Evolutionary conservation across 176 grass and related monocot species (phyloP), one percentile per base, ranked within the genome.

Genomic region (Lolium multiflorum): DNA sequence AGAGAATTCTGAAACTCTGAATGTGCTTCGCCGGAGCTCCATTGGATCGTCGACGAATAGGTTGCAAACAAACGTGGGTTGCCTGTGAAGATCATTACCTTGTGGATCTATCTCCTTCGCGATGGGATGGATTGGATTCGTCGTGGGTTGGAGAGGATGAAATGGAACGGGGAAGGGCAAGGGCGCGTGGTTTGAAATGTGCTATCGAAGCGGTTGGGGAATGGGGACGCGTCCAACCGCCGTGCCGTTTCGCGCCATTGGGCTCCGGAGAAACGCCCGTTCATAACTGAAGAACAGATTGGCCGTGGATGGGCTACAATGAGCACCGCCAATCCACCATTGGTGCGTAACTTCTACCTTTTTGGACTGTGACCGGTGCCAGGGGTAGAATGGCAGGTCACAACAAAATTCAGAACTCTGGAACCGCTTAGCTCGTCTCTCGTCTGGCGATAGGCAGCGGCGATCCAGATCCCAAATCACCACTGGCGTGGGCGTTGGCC

Each of bases 201-300:
- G 60, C 51, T 2, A 11, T 46, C 38, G 28, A 6, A 65, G 64
- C 12, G 55, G 79, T 79, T 13, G 22, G 13, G 5, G 55, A 58
- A 48, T 37, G 55, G 62, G 28, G 7, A 39, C 12, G 44, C 15
- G 24, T 28, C 20, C 41, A 86, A 86, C 61, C 26, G 79, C 35
- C 55, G 22, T 63, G 62, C 54, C 52, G 13, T 50, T 86, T 59
- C 50, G 88, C 50, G 78, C 59, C 60, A 77, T 72, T 47, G 39
- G 69, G 39, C 68, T 46, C 38, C 20, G 68, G 68, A 11, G 68
- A 71, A 39, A 60, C 18, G 17, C 55, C 11, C 39, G 38, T 37
- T 71, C 43, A 0, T 8, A 41, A 70, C 35, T 18, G 65, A 69
- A 69, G 64, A 16, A 35, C 64, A 67, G 64, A 38, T 67, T 1